Evolutionary conservation across 164 flowering plant species (phyloP).

Genomic region (Dillenia suffruticosa): DNA sequence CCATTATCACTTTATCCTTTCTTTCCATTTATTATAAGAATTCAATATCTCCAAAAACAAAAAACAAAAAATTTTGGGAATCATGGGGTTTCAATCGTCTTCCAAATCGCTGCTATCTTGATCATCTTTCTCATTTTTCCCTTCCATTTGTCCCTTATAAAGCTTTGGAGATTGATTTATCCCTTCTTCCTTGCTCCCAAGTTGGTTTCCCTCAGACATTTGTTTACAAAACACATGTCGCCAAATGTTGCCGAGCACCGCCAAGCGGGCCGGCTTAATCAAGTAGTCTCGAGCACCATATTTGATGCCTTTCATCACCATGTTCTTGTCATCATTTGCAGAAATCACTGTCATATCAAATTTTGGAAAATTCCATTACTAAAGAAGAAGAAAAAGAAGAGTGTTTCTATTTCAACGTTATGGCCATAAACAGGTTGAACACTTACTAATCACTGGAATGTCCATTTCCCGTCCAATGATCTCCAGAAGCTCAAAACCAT

Average conservation of each 20-base stretch:
- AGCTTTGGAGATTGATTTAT: background rate
- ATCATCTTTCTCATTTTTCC: conserved; percentile 7
- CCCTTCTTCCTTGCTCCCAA: background rate
- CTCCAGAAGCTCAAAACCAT: conserved; percentile 41
- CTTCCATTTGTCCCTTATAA: conserved; percentile 4
- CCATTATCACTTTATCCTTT: too few relatives aligned
- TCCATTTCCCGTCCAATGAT: conserved; percentile 43
- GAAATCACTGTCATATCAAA: conserved; percentile 29
- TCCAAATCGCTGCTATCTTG: too few relatives aligned
- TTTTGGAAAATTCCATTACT: background rate
- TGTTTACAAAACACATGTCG: conserved; percentile 36
- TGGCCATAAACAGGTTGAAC: too few relatives aligned
- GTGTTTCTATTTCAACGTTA: too few relatives aligned
- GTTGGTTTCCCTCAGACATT: conserved; percentile 2
- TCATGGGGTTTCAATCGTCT: too few relatives aligned
- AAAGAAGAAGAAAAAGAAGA: background rate
- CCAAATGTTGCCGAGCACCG: conserved; percentile 38
- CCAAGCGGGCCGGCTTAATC: conserved; percentile 28
- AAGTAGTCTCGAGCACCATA: conserved; percentile 38
- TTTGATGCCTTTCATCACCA: conserved; percentile 33
- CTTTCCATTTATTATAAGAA: too few relatives aligned
- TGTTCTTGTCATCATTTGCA: conserved; percentile 10
- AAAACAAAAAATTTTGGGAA: too few relatives aligned
- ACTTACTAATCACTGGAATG: conserved; percentile 47
- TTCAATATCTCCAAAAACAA: too few relatives aligned